Percentiles rank a stretch among this genome's conserved stretches.
phyloP scores from a whole-genome alignment of 495 filamentous ascomycete genomes.

The Hapsidospora chrysogenum region DNA sequence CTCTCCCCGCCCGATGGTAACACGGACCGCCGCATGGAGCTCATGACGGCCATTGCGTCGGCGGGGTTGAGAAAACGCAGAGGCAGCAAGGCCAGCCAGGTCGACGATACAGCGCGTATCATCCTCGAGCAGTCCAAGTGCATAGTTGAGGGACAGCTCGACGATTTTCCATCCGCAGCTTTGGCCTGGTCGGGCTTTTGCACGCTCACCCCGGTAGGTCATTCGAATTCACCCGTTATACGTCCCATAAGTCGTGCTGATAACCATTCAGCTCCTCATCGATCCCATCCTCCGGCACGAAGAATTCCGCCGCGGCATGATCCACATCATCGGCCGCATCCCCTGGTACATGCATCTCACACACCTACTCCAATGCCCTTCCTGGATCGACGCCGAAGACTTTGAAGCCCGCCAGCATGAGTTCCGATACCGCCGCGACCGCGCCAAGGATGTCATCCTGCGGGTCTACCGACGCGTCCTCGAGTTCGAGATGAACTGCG shows the following conservation, averaged over 20 bases:
- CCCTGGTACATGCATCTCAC: conserved; percentile 3
- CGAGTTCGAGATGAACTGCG: conserved; percentile 3
- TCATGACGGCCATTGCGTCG: not conserved
- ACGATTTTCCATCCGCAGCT: not conserved
- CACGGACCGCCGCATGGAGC: not conserved
- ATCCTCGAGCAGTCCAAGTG: not conserved
- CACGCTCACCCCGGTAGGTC: not conserved
- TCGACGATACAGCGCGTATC: not conserved
- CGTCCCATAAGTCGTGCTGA: not conserved
- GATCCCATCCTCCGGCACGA: not conserved
- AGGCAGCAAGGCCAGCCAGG: not conserved
- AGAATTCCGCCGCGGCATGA: not conserved
- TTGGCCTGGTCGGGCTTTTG: conserved; percentile 2
- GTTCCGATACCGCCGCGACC: not conserved
- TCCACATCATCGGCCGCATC: conserved; percentile 2
- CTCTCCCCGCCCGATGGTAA: not conserved
- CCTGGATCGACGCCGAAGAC: not conserved
- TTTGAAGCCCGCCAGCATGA: not conserved
- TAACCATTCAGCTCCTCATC: not conserved
- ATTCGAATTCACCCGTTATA: not conserved
- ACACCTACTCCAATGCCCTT: not conserved
- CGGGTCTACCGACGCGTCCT: conserved; percentile 1
- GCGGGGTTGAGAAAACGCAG: not conserved
- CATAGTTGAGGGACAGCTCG: not conserved
- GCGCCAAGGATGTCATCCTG: not conserved